Base-by-base conservation (phyloP, 495 filamentous ascomycete species). In the Penicillium flavigenum region DNA sequence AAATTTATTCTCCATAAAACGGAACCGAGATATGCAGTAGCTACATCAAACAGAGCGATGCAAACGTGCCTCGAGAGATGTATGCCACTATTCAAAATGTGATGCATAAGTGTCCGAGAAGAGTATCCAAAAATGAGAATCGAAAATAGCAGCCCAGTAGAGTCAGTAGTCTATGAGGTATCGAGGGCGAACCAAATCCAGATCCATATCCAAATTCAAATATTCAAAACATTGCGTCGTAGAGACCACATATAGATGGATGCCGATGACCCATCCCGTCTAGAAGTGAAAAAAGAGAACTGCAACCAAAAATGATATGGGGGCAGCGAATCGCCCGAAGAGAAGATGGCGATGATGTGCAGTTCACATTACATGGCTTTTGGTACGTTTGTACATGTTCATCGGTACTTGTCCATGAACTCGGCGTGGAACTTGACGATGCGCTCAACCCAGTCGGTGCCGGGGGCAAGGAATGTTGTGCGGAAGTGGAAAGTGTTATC, bases 401-500 rank as follows among this genome's bases (percentile, higher is more conserved):
- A 77, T 54, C 75, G 73, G 67, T 83, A 96, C 81, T 97, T 84
- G 17, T 88, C 82, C 86, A 98, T 90, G 69, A 98, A 98, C 56
- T 89, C 87, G 65, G 84, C 72, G 73, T 98, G 94, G 77, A 98
- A 98, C 73, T 89, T 87, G 59, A 84, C 84, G 60, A 98, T 89
- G 59, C 86, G 83, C 38, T 87, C 87, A 32, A 95, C 87, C 94
- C 94, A 98, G 67, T 96, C 92, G 7, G 91, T 96, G 4, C 94
- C 94, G 1, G 95, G 94, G 5, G 94, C 91, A 55, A 98, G 78
- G 80, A 98, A 98, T 5, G 95, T 98, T 2, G 94, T 98, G 61
- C 94, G 81, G 81, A 98, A 95, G 81, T 98, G 94, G 66, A 94
- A 76, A 19, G 87, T 92, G 65, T 89, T 87, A 63, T 94, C 88